Conservation (phyloP, 129 eudicot genomes). For the Chrysanthemum makinoi region DNA sequence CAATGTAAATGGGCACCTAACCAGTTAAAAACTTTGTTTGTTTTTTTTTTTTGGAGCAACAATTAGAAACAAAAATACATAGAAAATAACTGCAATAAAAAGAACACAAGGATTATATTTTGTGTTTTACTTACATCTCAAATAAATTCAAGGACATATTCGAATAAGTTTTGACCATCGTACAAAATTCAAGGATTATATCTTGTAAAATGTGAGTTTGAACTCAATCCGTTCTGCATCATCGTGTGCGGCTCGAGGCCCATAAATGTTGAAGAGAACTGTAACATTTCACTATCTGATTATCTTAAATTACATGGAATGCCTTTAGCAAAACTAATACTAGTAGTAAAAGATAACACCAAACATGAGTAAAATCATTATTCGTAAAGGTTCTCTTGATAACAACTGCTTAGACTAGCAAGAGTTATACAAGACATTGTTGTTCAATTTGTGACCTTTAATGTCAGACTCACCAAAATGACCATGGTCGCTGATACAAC, state of each 20-base stretch:
- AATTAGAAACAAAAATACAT: too few relatives aligned
- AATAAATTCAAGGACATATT: too few relatives aligned
- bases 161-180: too few relatives aligned
- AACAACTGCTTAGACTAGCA: constrained; percentile 2
- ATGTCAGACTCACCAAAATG: constrained; percentile 75
- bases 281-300: constrained; percentile 19
- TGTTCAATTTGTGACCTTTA: background rate
- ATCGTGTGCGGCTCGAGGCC: constrained; percentile 82
- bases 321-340: constrained; percentile 3
- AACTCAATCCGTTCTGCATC: constrained; percentile 82
- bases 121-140: too few relatives aligned
- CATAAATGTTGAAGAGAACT: constrained; percentile 95
- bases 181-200: too few relatives aligned
- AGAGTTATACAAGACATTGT: background rate
- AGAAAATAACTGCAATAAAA: too few relatives aligned
- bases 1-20: too few relatives aligned
- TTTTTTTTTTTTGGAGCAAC: too few relatives aligned
- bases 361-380: background rate
- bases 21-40: too few relatives aligned
- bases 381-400: too few relatives aligned
- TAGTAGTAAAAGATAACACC: background rate
- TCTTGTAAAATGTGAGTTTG: constrained; percentile 68
- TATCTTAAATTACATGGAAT: constrained; percentile 4
- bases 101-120: too few relatives aligned
- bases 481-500: constrained; percentile 91